phyloP scores from a whole-genome alignment of 1,139 yeast species.

The Hemisphaericaspora xylanilytica region DNA sequence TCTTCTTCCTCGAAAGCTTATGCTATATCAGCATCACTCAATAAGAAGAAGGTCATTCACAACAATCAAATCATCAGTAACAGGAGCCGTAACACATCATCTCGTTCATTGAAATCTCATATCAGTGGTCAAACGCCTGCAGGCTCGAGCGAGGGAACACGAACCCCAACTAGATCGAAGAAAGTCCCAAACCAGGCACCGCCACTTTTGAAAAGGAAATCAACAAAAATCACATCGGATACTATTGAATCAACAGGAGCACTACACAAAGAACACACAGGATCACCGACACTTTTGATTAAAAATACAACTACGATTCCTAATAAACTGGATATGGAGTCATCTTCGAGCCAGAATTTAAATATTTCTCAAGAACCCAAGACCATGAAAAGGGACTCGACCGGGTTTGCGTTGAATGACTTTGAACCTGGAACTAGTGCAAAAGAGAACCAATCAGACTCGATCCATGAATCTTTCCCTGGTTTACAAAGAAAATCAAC shows the following conservation, averaged over 20 bases:
- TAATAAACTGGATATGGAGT: too few species aligned
- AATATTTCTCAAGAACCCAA: too few species aligned
- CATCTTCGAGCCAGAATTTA: too few species aligned
- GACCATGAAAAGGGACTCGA: conserved; percentile 25
- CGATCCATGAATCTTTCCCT: neutral
- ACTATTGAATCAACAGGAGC: too few species aligned
- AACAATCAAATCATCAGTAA: conserved; percentile 24
- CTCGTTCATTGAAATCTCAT: conserved; percentile 11
- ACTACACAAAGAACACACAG: too few species aligned
- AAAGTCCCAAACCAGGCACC: conserved; percentile 12
- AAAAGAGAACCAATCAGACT: neutral
- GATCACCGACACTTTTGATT: too few species aligned
- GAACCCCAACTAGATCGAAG: conserved; percentile 8
- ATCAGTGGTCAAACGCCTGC: conserved; percentile 1
- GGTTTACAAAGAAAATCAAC: conserved; percentile 1
- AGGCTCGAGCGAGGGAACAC: conserved; percentile 2
- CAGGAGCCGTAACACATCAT: conserved; percentile 10
- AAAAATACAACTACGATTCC: too few species aligned
- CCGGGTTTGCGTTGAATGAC: conserved; percentile 18
- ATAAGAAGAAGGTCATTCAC: conserved; percentile 33
- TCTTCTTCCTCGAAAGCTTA: conserved; percentile 23
- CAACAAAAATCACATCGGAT: too few species aligned
- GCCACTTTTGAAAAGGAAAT: conserved; percentile 22
- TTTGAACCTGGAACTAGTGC: neutral
- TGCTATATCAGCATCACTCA: conserved; percentile 42